Evolutionary conservation across 139 green algal species (phyloP), one percentile per base, ranked within the genome.

Genomic region (Chlorella sp.): DNA sequence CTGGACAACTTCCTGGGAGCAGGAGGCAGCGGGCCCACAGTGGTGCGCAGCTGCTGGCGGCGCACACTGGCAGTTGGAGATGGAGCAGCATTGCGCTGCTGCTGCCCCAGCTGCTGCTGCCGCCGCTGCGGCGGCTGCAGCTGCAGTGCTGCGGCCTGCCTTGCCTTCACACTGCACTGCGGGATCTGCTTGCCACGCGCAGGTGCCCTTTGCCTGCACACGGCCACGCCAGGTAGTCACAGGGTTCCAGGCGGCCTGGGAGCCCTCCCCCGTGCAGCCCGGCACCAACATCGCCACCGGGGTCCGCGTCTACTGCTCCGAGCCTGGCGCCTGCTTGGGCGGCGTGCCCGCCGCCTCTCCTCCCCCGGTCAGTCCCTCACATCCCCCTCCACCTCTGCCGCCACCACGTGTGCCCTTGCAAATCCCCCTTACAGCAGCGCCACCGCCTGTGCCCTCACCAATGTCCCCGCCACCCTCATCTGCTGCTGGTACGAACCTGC

Each of bases 1-100:
- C 75, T 82, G 75, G 75, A 82, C 75, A 70, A 71, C 56, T 82
- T 65, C 16, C 56, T 72, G 34, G 75, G 75, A 25, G 74, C 47
- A 7, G 74, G 74, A 4, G 74, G 74, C 55, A 56, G 55, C 6
- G 74, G 74, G 18, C 74, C 74, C 18, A 26, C 23, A 34, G 20
- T 63, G 30, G 74, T 81, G 74, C 44, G 74, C 13, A 18, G 51
- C 51, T 4, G 51, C 12, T 60, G 51, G 11, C 51, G 21, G 51
- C 12, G 51, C 15, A 4, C 51, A 4, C 12, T 9, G 32, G 6
- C 32, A 36, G 15, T 9, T 4, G 25, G 62, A 4, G 20, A 21
- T 11, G 20, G 64, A 30, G 64, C 28, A 36, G 25, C 25, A n/a
- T n/a, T 69, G 62, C 62, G 26, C 20, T n/a, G n/a, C n/a, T n/a